Evolutionary conservation across 2,329 filamentous ascomycete species (phyloP).

Genomic region (Paecilomyces sp.): DNA sequence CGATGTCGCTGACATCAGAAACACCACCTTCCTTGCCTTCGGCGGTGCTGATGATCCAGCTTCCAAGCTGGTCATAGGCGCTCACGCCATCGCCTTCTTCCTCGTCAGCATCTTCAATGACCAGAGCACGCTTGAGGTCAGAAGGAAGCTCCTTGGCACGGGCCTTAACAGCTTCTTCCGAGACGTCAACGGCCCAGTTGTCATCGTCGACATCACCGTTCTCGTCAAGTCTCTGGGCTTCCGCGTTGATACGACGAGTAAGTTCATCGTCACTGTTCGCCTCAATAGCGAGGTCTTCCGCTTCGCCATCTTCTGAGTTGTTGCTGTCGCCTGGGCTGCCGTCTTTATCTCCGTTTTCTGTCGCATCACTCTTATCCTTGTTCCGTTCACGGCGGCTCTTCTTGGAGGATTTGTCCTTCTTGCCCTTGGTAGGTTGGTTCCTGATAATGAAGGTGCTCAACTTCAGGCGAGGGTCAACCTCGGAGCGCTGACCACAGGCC

Average conservation of each 20-base stretch:
- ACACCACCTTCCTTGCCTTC: slow-evolving; percentile 64
- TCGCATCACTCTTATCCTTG: slow-evolving; percentile 58
- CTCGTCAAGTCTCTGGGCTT: slow-evolving; percentile 65
- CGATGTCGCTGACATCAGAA: slow-evolving; percentile 74
- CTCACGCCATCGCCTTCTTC: slow-evolving; percentile 74
- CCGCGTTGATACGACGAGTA: slow-evolving; percentile 63
- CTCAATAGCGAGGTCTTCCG: slow-evolving; percentile 58
- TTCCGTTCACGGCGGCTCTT: slow-evolving; percentile 73
- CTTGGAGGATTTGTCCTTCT: slow-evolving; percentile 95
- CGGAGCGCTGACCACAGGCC: slow-evolving; percentile 87
- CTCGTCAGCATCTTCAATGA: slow-evolving; percentile 70
- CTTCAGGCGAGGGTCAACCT: slow-evolving; percentile 90
- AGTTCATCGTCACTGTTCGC: slow-evolving; percentile 88
- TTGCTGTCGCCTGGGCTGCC: slow-evolving; percentile 61
- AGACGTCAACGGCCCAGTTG: slow-evolving; percentile 95
- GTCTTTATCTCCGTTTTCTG: slow-evolving; percentile 52
- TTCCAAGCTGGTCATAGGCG: slow-evolving; percentile 82
- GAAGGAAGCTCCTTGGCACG: slow-evolving; percentile 88
- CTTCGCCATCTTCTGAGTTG: slow-evolving; percentile 52
- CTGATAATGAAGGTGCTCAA: slow-evolving; percentile 96
- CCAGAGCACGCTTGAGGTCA: slow-evolving; percentile 88
- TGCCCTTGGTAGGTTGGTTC: slow-evolving; percentile 84
- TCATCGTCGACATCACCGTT: slow-evolving; percentile 69
- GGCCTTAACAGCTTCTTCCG: slow-evolving; percentile 87
- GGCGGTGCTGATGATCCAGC: slow-evolving; percentile 77